phyloP scores from a whole-genome alignment of 2,329 filamentous ascomycete species.

The Fusarium pseudoanthophilum region DNA sequence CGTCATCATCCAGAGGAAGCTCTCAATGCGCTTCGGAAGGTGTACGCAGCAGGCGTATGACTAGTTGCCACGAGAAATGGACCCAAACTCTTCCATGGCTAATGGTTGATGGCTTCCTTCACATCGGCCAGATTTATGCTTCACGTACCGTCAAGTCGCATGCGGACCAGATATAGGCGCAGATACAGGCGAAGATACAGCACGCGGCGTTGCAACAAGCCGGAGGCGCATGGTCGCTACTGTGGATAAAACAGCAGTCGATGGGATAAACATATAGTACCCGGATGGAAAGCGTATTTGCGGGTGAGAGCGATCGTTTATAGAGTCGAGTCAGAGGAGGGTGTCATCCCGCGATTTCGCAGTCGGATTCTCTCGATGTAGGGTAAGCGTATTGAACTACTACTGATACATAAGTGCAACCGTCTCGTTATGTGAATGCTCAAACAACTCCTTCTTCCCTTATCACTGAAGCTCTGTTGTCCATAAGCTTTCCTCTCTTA shows the following conservation, averaged over 20 bases:
- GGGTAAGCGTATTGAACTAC: neutral
- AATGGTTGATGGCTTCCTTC: neutral
- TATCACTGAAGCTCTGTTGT: neutral
- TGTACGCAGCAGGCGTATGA: too few species aligned
- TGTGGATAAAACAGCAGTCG: neutral
- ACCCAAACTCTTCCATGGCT: neutral
- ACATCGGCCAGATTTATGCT: neutral
- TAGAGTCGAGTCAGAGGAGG: neutral
- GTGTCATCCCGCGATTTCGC: neutral
- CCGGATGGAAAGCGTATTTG: too few species aligned
- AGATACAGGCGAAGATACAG: neutral
- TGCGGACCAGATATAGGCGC: neutral
- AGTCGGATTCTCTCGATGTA: neutral
- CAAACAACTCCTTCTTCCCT: neutral
- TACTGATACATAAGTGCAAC: neutral
- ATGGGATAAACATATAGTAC: too few species aligned
- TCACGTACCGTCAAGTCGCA: neutral
- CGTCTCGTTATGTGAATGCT: neutral
- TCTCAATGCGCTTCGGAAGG: too few species aligned
- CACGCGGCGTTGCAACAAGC: neutral
- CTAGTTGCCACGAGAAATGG: neutral
- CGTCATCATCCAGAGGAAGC: neutral
- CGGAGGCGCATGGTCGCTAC: neutral
- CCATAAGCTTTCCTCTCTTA: neutral
- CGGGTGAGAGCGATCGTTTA: neutral